Base-by-base conservation (phyloP, 2,329 filamentous ascomycete species). In the Fusarium burgessii region DNA sequence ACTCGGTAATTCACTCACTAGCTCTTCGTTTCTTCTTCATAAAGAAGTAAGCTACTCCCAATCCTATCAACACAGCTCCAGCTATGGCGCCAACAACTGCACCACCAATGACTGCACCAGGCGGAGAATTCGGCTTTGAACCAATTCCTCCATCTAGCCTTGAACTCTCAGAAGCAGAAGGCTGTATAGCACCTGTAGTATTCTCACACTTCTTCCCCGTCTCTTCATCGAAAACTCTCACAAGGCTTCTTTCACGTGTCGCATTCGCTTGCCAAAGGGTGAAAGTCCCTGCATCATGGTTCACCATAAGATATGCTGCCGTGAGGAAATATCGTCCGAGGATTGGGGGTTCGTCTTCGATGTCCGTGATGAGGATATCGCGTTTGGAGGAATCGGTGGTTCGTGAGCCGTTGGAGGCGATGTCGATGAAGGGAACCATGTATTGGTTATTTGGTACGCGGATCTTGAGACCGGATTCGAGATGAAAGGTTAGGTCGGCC, bases 261-360 rank as follows among this genome's bases (percentile, higher is more conserved):
- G 76, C 77, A 32, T 80, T 80, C 0, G 79, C 78, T 17, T 79
- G 70, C 79, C 80, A 81, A 9, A 81, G 65, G 1, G 80, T 81
- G 29, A 80, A 81, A 0, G 74, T 77, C 1, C 71, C 59, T 10
- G 76, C 72, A 12, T 81, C 79, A 27, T 78, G 75, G 41, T 81
- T 74, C 11, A 81, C 77, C 80, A 81, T 81, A 1, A 81, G 70
- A 52, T 81, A 81, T 2, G 79, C 80, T 1, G 77, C 66, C 0
- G 78, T 80, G 14, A 80, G 67, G 43, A 81, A 81, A 46, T 79
- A 80, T 2, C 79, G 73, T 4, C 80, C 80, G 0, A 81, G 63
- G 0, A 74, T 78, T 0, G 76, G 67, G 1, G 71, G 71, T 18
- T 74, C 67, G 17, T 69, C 62, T 10, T 43, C 57, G 1, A 77